phyloP scores from a whole-genome alignment of 2,329 filamentous ascomycete genomes.

The Thelonectria olida region DNA sequence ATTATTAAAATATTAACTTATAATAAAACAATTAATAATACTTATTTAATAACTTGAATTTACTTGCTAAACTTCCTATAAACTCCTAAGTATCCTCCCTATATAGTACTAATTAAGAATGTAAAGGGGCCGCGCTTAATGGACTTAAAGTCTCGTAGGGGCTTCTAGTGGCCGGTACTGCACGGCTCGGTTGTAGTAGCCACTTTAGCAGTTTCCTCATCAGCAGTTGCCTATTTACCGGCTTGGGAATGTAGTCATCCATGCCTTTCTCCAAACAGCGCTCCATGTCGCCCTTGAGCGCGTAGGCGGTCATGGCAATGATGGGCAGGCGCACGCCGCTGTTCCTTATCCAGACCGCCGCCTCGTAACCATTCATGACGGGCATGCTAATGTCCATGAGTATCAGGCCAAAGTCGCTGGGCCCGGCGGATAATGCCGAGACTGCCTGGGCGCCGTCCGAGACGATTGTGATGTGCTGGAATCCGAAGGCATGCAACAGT shows the following conservation, averaged over 20 bases:
- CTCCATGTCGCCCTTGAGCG: slow-evolving; percentile 63
- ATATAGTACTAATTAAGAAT: too few relatives aligned
- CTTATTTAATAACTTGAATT: too few relatives aligned
- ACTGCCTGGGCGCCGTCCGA: slow-evolving; percentile 30
- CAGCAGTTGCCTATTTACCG: slow-evolving; percentile 51
- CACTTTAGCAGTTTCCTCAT: slow-evolving; percentile 16
- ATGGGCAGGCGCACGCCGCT: slow-evolving; percentile 60
- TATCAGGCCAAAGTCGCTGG: slow-evolving; percentile 42
- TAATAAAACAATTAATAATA: too few relatives aligned
- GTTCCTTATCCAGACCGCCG: slow-evolving; percentile 55
- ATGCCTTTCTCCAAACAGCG: slow-evolving; percentile 63
- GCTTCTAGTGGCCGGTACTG: too few relatives aligned
- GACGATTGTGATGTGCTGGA: slow-evolving; percentile 43
- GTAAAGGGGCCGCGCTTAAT: too few relatives aligned
- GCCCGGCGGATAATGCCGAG: slow-evolving; percentile 43
- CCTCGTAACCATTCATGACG: slow-evolving; percentile 59
- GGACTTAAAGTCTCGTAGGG: too few relatives aligned
- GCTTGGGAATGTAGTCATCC: slow-evolving; percentile 65
- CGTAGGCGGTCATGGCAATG: slow-evolving; percentile 64
- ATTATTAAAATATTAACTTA: too few relatives aligned
- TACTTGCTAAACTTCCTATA: too few relatives aligned
- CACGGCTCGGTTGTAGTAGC: too few relatives aligned
- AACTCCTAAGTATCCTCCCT: too few relatives aligned
- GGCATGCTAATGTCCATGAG: slow-evolving; percentile 62
- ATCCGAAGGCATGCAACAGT: slow-evolving; percentile 50